Base-by-base conservation (phyloP, 2,329 filamentous ascomycete genomes). In the Penicillium italicum region DNA sequence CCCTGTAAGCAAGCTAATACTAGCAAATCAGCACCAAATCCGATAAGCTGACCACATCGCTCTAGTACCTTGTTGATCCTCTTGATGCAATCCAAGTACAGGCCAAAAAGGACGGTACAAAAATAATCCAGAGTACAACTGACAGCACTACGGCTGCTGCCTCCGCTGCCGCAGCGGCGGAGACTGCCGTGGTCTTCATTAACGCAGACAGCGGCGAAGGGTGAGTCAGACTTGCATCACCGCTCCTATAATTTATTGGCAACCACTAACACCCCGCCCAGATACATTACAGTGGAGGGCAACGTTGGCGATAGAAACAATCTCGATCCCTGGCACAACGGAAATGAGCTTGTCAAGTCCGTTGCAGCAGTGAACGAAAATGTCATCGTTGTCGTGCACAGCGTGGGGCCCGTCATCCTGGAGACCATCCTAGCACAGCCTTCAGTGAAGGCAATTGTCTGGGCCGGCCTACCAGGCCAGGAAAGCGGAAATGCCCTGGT, bases 301-400 rank as follows among this genome's bases (percentile, higher is more conserved):
- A 84, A 90, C 59, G 76, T 80, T 34, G 79, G 78, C 20, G 80
- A 82, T 54, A 72, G 79, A 33, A 78, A 75, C 55, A 74, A 80
- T 59, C 69, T 80, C 16, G 72, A 79, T 40, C 74, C 76, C 18
- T 80, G 77, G 77, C 67, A 72, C 59, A 73, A 75, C 26, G 75
- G 74, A 20, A 76, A 77, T 50, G 71, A 69, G 1, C 70, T 78
- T 5, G 74, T 87, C 49, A 72, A 74, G 3, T 76, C 80, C 42
- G 82, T 87, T 1, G 85, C 85, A 0, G 73, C 76, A 6, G 75
- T 74, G 20, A 88, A 83, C 72, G 78, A 77, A 57, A 86, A 84
- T 56, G 87, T 85, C 2, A 77, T 88, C 30, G 85, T 88, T 0
- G 76, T 88, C 1, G 75, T 87, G 2, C 85, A 88, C 69, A 87